phyloP scores from a whole-genome alignment of 2,329 filamentous ascomycete species.

The Penicillium oxalicum region DNA sequence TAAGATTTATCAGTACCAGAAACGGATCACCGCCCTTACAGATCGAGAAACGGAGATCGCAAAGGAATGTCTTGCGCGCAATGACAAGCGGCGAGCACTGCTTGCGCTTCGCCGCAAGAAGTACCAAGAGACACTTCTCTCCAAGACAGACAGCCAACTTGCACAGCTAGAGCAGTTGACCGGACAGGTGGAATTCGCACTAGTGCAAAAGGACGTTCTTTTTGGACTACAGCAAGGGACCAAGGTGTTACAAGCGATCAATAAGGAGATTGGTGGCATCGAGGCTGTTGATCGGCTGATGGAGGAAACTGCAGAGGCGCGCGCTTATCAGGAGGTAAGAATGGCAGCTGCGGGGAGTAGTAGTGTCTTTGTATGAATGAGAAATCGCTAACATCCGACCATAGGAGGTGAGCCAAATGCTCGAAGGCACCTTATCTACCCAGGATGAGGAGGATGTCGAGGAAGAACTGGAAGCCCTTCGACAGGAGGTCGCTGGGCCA shows the following conservation, averaged over 20 bases:
- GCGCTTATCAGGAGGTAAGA: conserved; percentile 79
- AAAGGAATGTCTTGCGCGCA: conserved; percentile 69
- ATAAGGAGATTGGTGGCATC: conserved; percentile 91
- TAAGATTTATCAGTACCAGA: conserved; percentile 93
- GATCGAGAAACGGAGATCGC: conserved; percentile 83
- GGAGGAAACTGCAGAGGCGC: conserved; percentile 83
- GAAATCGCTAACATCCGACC: conserved; percentile 10
- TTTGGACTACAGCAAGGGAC: conserved; percentile 92
- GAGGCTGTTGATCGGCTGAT: conserved; percentile 92
- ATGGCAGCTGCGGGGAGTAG: neutral
- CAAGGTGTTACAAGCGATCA: conserved; percentile 79
- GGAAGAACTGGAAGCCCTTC: conserved; percentile 80
- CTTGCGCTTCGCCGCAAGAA: conserved; percentile 91
- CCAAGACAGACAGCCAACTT: conserved; percentile 89
- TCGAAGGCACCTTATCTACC: conserved; percentile 80
- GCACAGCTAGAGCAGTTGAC: conserved; percentile 87
- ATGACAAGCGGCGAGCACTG: conserved; percentile 75
- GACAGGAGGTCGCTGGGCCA: conserved; percentile 52
- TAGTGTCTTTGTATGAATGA: neutral
- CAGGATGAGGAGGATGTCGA: conserved; percentile 98
- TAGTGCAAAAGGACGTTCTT: conserved; percentile 93
- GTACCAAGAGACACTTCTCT: conserved; percentile 84
- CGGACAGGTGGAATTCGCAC: conserved; percentile 84
- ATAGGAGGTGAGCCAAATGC: conserved; percentile 87
- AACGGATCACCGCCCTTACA: conserved; percentile 78